phyloP scores from a whole-genome alignment of 2,329 filamentous ascomycete species.

The Fusarium sp. region DNA sequence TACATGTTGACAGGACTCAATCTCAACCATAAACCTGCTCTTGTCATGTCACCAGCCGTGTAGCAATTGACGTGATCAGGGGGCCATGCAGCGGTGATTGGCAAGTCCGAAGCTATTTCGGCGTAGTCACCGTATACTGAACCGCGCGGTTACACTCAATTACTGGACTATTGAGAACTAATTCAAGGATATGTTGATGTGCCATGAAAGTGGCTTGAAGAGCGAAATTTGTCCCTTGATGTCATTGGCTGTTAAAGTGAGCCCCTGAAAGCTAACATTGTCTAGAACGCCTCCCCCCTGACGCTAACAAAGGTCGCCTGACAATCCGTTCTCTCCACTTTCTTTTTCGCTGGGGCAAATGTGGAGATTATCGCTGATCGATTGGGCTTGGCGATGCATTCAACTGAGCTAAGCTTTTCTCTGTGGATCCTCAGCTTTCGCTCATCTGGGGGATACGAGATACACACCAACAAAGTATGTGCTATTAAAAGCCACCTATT shows the following conservation, averaged over 20 bases:
- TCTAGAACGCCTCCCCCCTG: conserved; percentile 1
- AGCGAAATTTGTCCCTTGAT: background rate
- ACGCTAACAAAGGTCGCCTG: background rate
- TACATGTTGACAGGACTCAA: too few species aligned
- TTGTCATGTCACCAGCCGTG: background rate
- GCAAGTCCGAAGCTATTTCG: background rate
- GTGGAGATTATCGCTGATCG: background rate
- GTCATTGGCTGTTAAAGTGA: background rate
- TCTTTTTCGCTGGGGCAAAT: background rate
- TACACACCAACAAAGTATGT: background rate
- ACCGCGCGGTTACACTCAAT: background rate
- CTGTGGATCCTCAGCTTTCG: background rate
- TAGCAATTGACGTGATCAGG: background rate
- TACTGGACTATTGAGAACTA: background rate
- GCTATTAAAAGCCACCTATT: background rate
- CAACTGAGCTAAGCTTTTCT: background rate
- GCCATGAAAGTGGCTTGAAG: background rate
- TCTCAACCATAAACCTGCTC: background rate
- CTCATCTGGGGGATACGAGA: conserved; percentile 2
- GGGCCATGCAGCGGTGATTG: background rate
- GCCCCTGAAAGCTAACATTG: background rate
- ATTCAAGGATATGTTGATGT: background rate
- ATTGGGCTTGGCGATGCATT: conserved; percentile 7
- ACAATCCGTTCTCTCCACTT: background rate
- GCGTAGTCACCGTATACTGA: background rate